A percentile compares a stretch with the other conserved stretches of the same genome.
phyloP scores from a whole-genome alignment of 371 early-diverging fungal species.

The Vairimorpha apis region DNA sequence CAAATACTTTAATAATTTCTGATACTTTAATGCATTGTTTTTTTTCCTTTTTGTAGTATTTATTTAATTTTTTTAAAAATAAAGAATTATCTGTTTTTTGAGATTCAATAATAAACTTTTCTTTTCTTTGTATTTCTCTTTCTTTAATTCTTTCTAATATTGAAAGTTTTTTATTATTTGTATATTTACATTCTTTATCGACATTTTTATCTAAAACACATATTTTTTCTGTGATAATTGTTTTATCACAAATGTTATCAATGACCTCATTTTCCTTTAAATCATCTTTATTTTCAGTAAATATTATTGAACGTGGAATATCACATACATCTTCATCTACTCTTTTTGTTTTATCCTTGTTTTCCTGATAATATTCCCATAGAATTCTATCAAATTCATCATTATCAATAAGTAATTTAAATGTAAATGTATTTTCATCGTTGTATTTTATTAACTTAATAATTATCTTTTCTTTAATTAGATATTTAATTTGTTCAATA shows the following conservation, averaged over 20 bases:
- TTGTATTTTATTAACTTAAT: constrained; percentile 32
- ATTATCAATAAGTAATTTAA: constrained; percentile 10
- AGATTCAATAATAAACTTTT: constrained; percentile 53
- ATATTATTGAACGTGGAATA: not conserved
- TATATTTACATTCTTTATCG: not conserved
- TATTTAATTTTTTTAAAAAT: constrained; percentile 25
- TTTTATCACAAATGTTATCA: not conserved
- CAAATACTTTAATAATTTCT: constrained; percentile 34
- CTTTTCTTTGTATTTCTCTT: constrained; percentile 57
- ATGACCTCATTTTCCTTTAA: not conserved
- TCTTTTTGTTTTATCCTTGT: not conserved
- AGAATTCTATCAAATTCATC: constrained; percentile 35
- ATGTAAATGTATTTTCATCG: constrained; percentile 39
- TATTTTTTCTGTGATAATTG: not conserved
- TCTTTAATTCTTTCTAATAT: constrained; percentile 59
- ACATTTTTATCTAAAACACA: not conserved
- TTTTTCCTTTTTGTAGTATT: constrained; percentile 28
- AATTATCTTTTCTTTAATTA: constrained; percentile 17
- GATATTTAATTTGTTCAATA: constrained; percentile 40
- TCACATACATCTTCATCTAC: not conserved
- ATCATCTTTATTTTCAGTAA: not conserved
- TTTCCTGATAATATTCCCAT: constrained; percentile 9
- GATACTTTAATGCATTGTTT: constrained; percentile 33
- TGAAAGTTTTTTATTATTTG: constrained; percentile 26
- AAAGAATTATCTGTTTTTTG: constrained; percentile 49